These are phyloP conservation scores for Ganoderma resinaceum DNA, from an alignment of 1,284 basidiomycete species.

Conservation along the genomic window DNA sequence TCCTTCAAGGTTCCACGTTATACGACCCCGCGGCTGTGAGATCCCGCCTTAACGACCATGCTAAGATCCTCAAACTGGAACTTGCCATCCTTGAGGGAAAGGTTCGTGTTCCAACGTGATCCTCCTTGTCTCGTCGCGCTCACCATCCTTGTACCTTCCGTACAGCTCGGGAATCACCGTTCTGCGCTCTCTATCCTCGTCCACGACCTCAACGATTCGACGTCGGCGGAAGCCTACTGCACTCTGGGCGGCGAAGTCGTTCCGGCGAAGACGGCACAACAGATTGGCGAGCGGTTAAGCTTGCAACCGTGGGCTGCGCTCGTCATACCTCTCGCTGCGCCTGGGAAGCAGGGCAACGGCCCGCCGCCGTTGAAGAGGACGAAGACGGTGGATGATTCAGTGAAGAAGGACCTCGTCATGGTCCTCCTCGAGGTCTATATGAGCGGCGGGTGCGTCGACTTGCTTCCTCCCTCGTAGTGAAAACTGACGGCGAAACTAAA, in stretches of 20 bases:
- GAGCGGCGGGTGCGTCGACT: constrained; percentile 65
- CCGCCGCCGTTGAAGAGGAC: constrained; percentile 41
- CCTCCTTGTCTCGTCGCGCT: neutral
- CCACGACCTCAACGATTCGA: constrained; percentile 72
- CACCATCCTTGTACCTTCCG: neutral
- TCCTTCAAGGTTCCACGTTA: constrained; percentile 76
- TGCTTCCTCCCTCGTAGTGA: neutral
- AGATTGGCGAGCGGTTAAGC: constrained; percentile 57
- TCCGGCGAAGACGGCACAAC: constrained; percentile 62
- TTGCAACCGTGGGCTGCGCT: constrained; percentile 65
- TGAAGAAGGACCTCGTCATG: constrained; percentile 68
- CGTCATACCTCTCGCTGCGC: constrained; percentile 42
- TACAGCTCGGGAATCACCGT: constrained; percentile 69
- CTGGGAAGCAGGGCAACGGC: constrained; percentile 29
- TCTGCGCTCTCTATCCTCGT: constrained; percentile 75
- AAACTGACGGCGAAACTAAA: neutral
- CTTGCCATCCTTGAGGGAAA: constrained; percentile 84
- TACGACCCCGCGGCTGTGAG: constrained; percentile 67
- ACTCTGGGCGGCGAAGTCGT: constrained; percentile 77
- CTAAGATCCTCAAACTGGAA: constrained; percentile 72
- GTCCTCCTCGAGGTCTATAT: constrained; percentile 84
- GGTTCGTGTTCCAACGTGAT: constrained; percentile 49
- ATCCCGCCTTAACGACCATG: constrained; percentile 53
- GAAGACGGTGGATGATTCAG: constrained; percentile 58
- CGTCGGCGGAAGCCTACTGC: constrained; percentile 85